These are phyloP conservation scores for Marasmius oreades DNA, from an alignment of 1,284 basidiomycete genomes.

Conservation along the genomic window DNA sequence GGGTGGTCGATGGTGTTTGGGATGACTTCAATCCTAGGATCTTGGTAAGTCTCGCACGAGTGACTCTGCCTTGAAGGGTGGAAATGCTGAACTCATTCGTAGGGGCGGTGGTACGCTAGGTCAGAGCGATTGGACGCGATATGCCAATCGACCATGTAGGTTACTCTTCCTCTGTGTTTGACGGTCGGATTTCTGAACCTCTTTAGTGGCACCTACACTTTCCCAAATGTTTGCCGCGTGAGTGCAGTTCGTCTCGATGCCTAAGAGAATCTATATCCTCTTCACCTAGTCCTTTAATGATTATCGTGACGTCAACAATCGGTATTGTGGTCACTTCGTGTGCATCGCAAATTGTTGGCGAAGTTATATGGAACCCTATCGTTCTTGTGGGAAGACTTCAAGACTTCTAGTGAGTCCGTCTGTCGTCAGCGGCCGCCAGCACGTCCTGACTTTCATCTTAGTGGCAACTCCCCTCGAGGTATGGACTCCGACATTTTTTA, in stretches of 20 bases:
- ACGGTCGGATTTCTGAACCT: neutral
- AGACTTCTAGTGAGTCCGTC: constrained; percentile 17
- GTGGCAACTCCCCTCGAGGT: constrained; percentile 8
- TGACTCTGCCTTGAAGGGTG: neutral
- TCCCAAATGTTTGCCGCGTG: constrained; percentile 17
- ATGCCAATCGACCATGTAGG: constrained; percentile 17
- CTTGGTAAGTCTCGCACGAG: neutral
- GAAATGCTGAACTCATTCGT: neutral
- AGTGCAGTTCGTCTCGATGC: neutral
- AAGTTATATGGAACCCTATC: constrained; percentile 21
- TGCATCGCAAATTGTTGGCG: constrained; percentile 16
- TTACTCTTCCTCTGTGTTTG: neutral
- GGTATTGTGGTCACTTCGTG: constrained; percentile 21
- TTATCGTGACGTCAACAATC: constrained; percentile 16
- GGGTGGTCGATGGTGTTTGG: constrained; percentile 16
- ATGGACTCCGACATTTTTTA: neutral
- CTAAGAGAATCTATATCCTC: neutral
- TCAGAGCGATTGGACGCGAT: constrained; percentile 21
- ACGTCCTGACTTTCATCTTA: neutral
- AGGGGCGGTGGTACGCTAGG: constrained; percentile 18
- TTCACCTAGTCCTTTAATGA: constrained; percentile 15
- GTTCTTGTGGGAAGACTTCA: constrained; percentile 17
- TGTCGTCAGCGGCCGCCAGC: neutral
- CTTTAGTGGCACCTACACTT: constrained; percentile 16
- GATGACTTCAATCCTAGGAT: constrained; percentile 7